Evolutionary conservation across 176 grass and related monocot species (phyloP), one percentile per base, ranked within the genome.

Genomic region (Oryza officinalis): DNA sequence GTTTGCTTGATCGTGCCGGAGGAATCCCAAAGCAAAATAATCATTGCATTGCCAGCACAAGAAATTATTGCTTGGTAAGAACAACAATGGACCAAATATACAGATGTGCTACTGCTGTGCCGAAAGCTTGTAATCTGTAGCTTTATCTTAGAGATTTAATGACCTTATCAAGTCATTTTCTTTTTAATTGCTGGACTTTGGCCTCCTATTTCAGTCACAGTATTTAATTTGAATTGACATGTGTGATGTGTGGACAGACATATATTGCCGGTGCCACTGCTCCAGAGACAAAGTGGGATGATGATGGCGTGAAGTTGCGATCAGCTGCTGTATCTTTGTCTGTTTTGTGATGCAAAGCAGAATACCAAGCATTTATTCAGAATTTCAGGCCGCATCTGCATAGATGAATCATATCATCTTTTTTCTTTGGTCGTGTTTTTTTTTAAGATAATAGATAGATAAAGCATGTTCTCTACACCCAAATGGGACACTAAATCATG

Each of bases 261-360:
- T 95, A 92, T 71, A 92, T 98, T 43, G 93, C 89, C 5, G 96
- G 87, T 65, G 91, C 85, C 28, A 84, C 93, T 65, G 96, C 93
- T 81, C 96, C 96, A 63, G 82, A 98, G 67, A 71, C 75, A 13
- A 95, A 90, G 79, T 98, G 96, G 96, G 89, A 88, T 32, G 85
- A 85, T 27, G 96, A 98, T 50, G 93, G 93, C 11, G 72, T 92
- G 45, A 98, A 83, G 78, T 82, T 98, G 67, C 91, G 91, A 27
- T 98, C 93, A 20, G 93, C 91, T 79, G 93, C 96, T 69, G 85
- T 95, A 65, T 98, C 96, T 80, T 65, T 95, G 8, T 95, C 96
- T 2, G 40, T 95, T 43, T 74, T 82, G 22, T 98, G 80, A 82
- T 26, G 79, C 22, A 37, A 50, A 78, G 54, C n/a, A 26, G 25